A percentile compares a stretch with the other conserved stretches of the same genome.
Evolutionary conservation across 257 asterid genomes (phyloP).

Genomic region (Verbascum thapsus): DNA sequence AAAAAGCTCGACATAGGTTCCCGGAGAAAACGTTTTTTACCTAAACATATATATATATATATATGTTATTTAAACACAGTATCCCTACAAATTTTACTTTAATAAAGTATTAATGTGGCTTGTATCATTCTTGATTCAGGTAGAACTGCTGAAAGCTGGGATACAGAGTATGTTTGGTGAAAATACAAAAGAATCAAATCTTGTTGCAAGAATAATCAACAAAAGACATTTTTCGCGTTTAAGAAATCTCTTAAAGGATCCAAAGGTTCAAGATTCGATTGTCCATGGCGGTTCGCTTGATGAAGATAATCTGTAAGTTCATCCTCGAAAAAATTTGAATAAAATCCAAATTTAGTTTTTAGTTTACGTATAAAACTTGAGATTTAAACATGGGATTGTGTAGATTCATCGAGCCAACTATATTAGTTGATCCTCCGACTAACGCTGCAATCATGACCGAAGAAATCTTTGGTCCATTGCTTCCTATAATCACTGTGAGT

Average conservation of each 20-base stretch:
- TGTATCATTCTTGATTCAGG: constrained; percentile 38
- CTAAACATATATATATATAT: too few species aligned
- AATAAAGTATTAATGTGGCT: too few species aligned
- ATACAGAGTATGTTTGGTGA: constrained; percentile 56
- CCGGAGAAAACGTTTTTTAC: too few species aligned
- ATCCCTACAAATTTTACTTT: too few species aligned
- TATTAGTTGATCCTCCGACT: constrained; percentile 74
- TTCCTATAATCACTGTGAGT: constrained; percentile 75
- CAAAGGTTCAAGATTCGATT: constrained; percentile 46
- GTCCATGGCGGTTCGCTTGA: constrained; percentile 67
- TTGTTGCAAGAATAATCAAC: constrained; percentile 57
- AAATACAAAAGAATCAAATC: constrained; percentile 46
- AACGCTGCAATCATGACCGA: constrained; percentile 67
- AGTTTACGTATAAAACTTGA: too few species aligned
- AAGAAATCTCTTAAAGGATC: constrained; percentile 48
- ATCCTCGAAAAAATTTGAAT: neutral
- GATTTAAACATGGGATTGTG: neutral
- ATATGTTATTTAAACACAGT: too few species aligned
- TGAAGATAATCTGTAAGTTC: constrained; percentile 66
- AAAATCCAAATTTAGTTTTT: too few species aligned
- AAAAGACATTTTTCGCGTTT: constrained; percentile 54
- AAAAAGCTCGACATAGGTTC: too few species aligned
- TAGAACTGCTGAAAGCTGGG: constrained; percentile 46
- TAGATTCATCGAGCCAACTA: constrained; percentile 77
- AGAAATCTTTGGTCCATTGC: constrained; percentile 83